Evolutionary conservation across 164 flowering plant genomes (phyloP), one percentile per base, ranked within the genome.

Genomic region (Amborella trichopoda): DNA sequence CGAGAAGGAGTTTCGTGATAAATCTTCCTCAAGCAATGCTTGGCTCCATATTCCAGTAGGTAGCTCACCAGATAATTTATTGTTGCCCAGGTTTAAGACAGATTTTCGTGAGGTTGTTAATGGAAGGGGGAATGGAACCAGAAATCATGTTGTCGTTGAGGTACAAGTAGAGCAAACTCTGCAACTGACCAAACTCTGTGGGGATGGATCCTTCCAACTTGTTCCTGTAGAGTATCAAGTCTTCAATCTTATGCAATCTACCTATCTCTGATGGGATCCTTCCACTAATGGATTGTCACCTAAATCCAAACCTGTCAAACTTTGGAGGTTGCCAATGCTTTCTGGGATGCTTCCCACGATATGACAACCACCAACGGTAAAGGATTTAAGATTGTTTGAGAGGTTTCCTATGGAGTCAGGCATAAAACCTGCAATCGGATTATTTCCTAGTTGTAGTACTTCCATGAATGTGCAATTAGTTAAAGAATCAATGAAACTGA

Each of bases 391-490:
- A 2, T 28, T 32, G 18, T 43, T 46, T 8, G 57, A 52, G 22
- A 59, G 45, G 13, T 59, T 59, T 11, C 32, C 54, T 1, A 56
- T 20, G 33, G 60, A 49, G 20, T 32, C 23, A 8, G 54, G 60
- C 18, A 56, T 14, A 3, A 12, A 11, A 13, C 48, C 54, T 23
- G 32, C 33, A 1, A 61, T 41, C 3, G 13, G 43, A 44, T 61
- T 61, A 3, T 19, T 5, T 4, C 21, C 47, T 0, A 53, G 10
- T 2, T 11, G 3, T 26, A 53, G 23, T 13, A 28, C 23, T 21
- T 40, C 23, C 27, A 59, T 28, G 30, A 9, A 3, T 14, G 34
- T 28, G 26, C 58, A 53, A 26, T 59, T 59, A 6, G 30, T 20
- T 22, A 59, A 28, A 19, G 48, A 40, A 19, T 25, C 38, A 11